These are phyloP conservation scores for Groenewaldozyma sp. DNA, from an alignment of 1,139 yeast genomes.

Conservation along the genomic window DNA sequence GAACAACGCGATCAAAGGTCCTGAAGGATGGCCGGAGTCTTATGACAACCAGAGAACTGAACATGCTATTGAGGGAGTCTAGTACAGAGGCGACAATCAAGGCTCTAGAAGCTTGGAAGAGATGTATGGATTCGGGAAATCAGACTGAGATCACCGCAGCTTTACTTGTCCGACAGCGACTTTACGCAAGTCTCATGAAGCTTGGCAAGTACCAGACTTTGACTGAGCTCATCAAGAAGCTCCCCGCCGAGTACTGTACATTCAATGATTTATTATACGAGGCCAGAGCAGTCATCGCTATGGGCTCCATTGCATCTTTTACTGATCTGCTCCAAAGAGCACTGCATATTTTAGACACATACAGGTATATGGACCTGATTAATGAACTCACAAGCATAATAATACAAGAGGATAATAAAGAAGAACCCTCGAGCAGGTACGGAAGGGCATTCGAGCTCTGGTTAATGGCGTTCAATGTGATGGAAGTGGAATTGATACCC, in stretches of 20 bases:
- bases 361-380: slow-evolving; percentile 2
- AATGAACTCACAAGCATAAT: slow-evolving; percentile 1
- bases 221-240: neutral
- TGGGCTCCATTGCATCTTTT: neutral
- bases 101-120: slow-evolving; percentile 6
- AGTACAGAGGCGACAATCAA: neutral
- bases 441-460: neutral
- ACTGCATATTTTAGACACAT: neutral
- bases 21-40: no score
- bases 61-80: neutral
- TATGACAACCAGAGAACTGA: neutral
- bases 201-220: neutral
- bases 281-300: neutral
- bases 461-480: neutral
- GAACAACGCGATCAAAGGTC: no score
- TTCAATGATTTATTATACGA: neutral
- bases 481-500: neutral
- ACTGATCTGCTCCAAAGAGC: slow-evolving; percentile 4
- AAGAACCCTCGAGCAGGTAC: neutral
- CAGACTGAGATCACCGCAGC: neutral
- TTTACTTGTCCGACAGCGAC: neutral
- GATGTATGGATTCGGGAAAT: slow-evolving; percentile 3
- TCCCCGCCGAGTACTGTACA: slow-evolving; percentile 1
- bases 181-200: slow-evolving; percentile 2
- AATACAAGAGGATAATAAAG: neutral